Conservation (phyloP, 441 rosid genomes). For the Sinapis alba region DNA sequence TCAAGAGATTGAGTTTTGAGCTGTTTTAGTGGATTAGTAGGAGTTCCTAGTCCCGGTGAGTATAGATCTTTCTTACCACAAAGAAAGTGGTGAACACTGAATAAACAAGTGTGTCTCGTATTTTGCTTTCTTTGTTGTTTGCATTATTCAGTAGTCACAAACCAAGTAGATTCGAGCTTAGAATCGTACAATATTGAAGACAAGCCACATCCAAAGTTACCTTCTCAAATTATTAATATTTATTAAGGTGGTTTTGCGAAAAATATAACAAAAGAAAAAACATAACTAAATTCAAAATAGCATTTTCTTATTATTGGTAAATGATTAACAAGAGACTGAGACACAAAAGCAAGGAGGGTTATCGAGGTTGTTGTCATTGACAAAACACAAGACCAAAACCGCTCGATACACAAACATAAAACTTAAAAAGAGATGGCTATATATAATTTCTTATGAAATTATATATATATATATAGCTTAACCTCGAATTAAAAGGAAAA, state of each 20-base stretch:
- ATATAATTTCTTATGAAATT: conserved; percentile 12
- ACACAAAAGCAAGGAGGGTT: background rate
- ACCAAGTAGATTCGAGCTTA: background rate
- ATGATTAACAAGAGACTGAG: background rate
- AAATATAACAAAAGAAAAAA: too few species aligned
- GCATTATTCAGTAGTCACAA: background rate
- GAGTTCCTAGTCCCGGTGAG: background rate
- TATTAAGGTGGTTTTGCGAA: too few species aligned
- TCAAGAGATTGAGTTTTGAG: background rate
- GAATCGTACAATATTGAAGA: background rate
- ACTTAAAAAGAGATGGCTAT: background rate
- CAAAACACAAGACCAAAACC: conserved; percentile 32
- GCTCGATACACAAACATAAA: conserved; percentile 1
- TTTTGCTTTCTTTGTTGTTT: background rate
- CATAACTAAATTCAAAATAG: background rate
- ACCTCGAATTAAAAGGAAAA: background rate
- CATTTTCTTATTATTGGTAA: conserved; percentile 8
- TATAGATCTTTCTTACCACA: background rate
- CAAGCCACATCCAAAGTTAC: background rate
- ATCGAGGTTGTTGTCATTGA: conserved; percentile 12
- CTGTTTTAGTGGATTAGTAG: background rate
- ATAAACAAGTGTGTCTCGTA: background rate
- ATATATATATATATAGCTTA: conserved; percentile 27
- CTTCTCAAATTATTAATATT: background rate
- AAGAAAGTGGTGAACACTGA: background rate